These are phyloP conservation scores for Neurospora hispaniola DNA, from an alignment of 495 filamentous ascomycete genomes.

Conservation along the genomic window DNA sequence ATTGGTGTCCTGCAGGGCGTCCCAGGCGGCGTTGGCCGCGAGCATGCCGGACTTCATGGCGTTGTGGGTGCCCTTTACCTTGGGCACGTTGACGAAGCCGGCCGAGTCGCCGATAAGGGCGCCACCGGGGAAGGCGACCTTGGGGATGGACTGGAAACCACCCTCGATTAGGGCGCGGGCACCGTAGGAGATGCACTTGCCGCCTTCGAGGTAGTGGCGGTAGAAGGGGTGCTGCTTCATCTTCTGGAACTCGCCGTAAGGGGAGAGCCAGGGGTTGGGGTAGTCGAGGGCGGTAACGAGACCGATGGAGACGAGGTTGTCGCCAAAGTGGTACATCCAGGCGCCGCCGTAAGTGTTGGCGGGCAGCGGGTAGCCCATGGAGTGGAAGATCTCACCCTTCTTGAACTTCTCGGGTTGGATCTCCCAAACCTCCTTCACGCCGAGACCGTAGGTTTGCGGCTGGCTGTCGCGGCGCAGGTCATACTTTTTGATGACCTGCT, in stretches of 20 bases:
- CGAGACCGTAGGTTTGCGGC: constrained; percentile 89
- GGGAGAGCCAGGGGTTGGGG: constrained; percentile 90
- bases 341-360: constrained; percentile 88
- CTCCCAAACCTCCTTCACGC: constrained; percentile 97
- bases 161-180: constrained; percentile 90
- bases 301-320: constrained; percentile 90
- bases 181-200: constrained; percentile 96
- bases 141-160: constrained; percentile 95
- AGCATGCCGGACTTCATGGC: constrained; percentile 97
- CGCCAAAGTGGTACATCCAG: constrained; percentile 98
- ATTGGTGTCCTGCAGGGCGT: constrained; percentile 49
- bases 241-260: constrained; percentile 96
- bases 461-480: constrained; percentile 83
- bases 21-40: constrained; percentile 79
- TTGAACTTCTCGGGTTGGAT: constrained; percentile 86
- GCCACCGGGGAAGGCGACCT: constrained; percentile 90
- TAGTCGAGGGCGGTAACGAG: constrained; percentile 94
- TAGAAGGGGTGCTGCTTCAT: constrained; percentile 96
- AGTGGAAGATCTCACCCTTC: constrained; percentile 76
- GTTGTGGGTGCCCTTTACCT: constrained; percentile 97
- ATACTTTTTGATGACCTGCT: constrained; percentile 92
- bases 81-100: constrained; percentile 94
- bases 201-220: constrained; percentile 70
- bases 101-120: constrained; percentile 94
- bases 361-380: constrained; percentile 87